Percentiles rank a stretch among this genome's conserved stretches.
Conservation (phyloP, 2,329 filamentous ascomycete genomes). For the Pseudocercospora musae region DNA sequence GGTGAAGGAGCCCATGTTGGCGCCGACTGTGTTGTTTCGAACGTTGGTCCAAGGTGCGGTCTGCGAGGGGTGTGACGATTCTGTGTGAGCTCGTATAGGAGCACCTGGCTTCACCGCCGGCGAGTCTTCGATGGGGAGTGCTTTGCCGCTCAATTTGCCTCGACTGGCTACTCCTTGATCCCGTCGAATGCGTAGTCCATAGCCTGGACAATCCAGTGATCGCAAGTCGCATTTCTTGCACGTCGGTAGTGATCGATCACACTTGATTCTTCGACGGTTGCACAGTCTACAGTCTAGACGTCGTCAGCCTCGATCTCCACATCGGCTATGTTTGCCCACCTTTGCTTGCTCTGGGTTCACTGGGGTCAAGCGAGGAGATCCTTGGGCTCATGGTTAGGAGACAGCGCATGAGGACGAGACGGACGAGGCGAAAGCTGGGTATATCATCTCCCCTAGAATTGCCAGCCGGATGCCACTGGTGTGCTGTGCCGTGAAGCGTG, state of each 20-base stretch:
- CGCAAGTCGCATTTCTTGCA: conserved; percentile 13
- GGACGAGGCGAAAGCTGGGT: not conserved
- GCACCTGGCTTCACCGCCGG: conserved; percentile 1
- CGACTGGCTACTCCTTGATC: conserved; percentile 10
- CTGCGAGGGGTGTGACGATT: not conserved
- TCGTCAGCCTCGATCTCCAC: not conserved
- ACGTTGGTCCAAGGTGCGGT: no score
- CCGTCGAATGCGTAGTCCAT: conserved; percentile 14
- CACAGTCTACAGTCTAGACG: conserved; percentile 11
- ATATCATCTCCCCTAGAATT: not conserved
- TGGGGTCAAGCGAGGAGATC: conserved; percentile 11
- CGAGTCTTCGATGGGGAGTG: not conserved
- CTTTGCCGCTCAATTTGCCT: conserved; percentile 11
- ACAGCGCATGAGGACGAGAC: not conserved
- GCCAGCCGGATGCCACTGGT: not conserved
- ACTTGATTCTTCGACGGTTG: conserved; percentile 12
- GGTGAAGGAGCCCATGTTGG: not conserved
- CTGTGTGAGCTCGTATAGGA: not conserved
- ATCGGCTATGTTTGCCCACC: not conserved
- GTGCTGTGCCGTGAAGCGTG: not conserved
- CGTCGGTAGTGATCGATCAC: conserved; percentile 10
- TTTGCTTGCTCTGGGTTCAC: conserved; percentile 12
- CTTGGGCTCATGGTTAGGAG: conserved; percentile 11
- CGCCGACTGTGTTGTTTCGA: not conserved
- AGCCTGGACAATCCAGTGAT: conserved; percentile 9